Conservation (phyloP, 176 grass and related monocot genomes). For the Phyllostachys edulis region DNA sequence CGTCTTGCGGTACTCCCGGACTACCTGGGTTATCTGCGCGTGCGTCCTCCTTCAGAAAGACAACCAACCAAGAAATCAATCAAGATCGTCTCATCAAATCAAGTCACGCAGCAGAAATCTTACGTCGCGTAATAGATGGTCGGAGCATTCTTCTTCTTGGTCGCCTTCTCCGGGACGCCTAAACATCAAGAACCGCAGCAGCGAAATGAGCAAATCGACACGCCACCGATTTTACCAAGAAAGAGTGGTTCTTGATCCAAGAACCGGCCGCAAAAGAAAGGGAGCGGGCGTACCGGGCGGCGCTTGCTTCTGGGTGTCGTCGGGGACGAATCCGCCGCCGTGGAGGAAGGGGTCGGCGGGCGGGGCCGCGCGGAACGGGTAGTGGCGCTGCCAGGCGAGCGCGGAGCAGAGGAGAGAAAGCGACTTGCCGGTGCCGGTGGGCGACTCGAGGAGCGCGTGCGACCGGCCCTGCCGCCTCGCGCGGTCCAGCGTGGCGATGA, state of each 20-base stretch:
- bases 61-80: constrained; percentile 29
- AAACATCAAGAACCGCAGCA: constrained; percentile 35
- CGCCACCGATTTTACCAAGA: background rate
- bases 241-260: constrained; percentile 11
- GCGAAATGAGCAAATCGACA: constrained; percentile 25
- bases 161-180: constrained; percentile 43
- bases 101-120: constrained; percentile 28
- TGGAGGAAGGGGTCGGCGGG: constrained; percentile 56
- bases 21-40: constrained; percentile 90
- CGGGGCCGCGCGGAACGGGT: constrained; percentile 41
- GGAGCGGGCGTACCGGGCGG: constrained; percentile 12
- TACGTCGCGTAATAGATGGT: constrained; percentile 91
- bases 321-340: constrained; percentile 79
- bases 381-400: constrained; percentile 84
- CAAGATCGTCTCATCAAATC: constrained; percentile 13
- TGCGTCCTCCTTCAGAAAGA: constrained; percentile 83
- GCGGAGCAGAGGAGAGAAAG: constrained; percentile 95
- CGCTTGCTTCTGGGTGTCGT: constrained; percentile 48
- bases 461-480: constrained; percentile 74
- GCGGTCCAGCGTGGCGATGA: constrained; percentile 77
- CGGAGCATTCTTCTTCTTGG: constrained; percentile 62
- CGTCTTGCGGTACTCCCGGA: constrained; percentile 94
- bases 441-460: constrained; percentile 92
- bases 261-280: background rate
- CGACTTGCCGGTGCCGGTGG: constrained; percentile 89